phyloP scores from a whole-genome alignment of 1,284 basidiomycete species.

The Entoloma clypeatum region DNA sequence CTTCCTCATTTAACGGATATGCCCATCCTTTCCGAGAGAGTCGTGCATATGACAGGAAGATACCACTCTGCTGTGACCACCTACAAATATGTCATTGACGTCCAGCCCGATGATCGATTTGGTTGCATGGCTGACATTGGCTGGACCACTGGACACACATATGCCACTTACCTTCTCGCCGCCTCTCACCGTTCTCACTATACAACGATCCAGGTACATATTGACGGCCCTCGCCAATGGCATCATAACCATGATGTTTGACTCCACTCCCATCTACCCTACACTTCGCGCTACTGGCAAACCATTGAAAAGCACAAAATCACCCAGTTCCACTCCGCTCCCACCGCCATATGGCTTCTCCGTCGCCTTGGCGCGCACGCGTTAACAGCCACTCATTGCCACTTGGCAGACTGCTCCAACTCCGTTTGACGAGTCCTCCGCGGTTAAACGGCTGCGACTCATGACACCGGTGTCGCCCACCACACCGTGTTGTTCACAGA shows the following conservation, averaged over 20 bases:
- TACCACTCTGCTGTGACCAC: constrained; percentile 88
- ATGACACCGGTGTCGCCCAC: too few species aligned
- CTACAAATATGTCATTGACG: constrained; percentile 94
- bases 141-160: constrained; percentile 99
- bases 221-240: constrained; percentile 95
- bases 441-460: too few species aligned
- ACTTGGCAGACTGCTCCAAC: too few species aligned
- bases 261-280: constrained; percentile 96
- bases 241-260: constrained; percentile 91
- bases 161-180: constrained; percentile 22
- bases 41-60: constrained; percentile 93
- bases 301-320: too few species aligned
- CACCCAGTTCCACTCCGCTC: too few species aligned
- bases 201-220: constrained; percentile 78
- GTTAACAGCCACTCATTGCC: too few species aligned
- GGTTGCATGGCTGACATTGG: constrained; percentile 99
- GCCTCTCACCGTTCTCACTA: constrained; percentile 4
- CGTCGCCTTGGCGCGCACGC: constrained; percentile 81
- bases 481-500: too few species aligned
- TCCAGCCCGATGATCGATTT: constrained; percentile 89
- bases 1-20: too few species aligned
- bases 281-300: constrained; percentile 95
- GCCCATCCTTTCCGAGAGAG: too few species aligned
- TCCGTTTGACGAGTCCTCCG: too few species aligned
- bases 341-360: constrained; percentile 88